These are phyloP conservation scores for Babjeviella inositovora DNA, from an alignment of 805 yeast genomes.

Conservation along the genomic window DNA sequence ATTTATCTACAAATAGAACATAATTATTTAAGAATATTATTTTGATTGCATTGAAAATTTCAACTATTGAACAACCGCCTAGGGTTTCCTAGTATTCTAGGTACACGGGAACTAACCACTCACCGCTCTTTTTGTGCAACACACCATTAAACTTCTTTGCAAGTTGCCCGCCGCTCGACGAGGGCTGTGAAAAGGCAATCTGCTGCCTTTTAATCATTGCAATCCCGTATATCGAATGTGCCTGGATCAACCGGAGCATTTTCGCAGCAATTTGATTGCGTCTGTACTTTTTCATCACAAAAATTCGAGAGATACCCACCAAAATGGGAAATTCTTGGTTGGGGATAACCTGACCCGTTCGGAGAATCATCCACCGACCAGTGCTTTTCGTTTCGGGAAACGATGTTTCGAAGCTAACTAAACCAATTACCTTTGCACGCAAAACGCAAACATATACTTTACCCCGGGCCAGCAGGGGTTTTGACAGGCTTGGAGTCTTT, in stretches of 20 bases:
- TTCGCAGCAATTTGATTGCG: too few species aligned
- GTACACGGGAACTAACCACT: background rate
- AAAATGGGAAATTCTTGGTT: background rate
- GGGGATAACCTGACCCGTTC: background rate
- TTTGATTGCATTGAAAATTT: background rate
- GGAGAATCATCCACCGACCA: constrained; percentile 1
- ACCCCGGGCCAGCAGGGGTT: background rate
- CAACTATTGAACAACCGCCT: background rate
- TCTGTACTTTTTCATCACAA: background rate
- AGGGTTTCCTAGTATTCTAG: background rate
- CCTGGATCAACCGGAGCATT: too few species aligned
- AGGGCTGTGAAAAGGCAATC: too few species aligned
- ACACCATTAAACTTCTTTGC: background rate
- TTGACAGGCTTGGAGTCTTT: background rate
- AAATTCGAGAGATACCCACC: background rate
- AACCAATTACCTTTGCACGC: background rate
- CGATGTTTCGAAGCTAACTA: background rate
- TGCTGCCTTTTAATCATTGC: too few species aligned
- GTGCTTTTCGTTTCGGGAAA: background rate
- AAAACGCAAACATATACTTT: background rate
- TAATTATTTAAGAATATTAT: background rate
- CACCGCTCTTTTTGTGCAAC: background rate
- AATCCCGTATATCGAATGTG: too few species aligned
- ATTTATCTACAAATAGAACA: too few species aligned
- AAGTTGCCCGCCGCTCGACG: too few species aligned